A percentile compares a stretch with the other conserved stretches of the same genome.
These are phyloP conservation scores for Globisporangium cederbergense DNA, from an alignment of 352 stramenopile species.

Conservation along the genomic window DNA sequence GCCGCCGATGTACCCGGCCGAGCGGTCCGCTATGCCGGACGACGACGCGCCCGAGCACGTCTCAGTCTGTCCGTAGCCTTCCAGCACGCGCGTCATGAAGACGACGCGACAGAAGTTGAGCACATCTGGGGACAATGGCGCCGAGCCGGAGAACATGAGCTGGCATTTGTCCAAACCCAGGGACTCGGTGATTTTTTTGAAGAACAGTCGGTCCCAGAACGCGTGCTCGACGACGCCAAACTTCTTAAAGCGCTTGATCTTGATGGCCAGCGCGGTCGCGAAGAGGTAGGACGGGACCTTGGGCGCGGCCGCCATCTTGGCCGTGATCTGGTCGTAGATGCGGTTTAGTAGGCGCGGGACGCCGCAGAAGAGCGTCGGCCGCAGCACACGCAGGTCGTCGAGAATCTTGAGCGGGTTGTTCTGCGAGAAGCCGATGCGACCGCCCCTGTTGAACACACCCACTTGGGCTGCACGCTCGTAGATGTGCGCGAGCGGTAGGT, in stretches of 20 bases:
- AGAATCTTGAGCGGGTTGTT: slow-evolving; percentile 88
- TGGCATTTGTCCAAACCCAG: slow-evolving; percentile 84
- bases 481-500: slow-evolving; percentile 95
- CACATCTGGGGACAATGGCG: slow-evolving; percentile 90
- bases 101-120: slow-evolving; percentile 94
- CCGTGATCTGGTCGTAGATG: slow-evolving; percentile 93
- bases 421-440: slow-evolving; percentile 91
- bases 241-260: slow-evolving; percentile 60
- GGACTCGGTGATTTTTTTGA: slow-evolving; percentile 90
- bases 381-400: slow-evolving; percentile 89
- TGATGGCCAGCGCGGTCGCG: slow-evolving; percentile 66
- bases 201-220: slow-evolving; percentile 95
- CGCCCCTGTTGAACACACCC: slow-evolving; percentile 65
- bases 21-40: slow-evolving; percentile 32
- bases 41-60: slow-evolving; percentile 84
- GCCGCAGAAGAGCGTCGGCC: slow-evolving; percentile 90
- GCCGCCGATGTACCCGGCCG: slow-evolving; percentile 90
- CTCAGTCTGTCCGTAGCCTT: slow-evolving; percentile 97
- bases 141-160: slow-evolving; percentile 93
- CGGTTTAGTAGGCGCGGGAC: slow-evolving; percentile 96
- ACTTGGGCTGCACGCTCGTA: slow-evolving; percentile 86
- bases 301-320: slow-evolving; percentile 56
- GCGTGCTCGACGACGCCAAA: slow-evolving; percentile 42
- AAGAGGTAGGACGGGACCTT: slow-evolving; percentile 84
- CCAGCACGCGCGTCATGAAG: slow-evolving; percentile 81